Evolutionary conservation across 352 stramenopile genomes (phyloP).

Genomic region (Phytophthora tubulina): DNA sequence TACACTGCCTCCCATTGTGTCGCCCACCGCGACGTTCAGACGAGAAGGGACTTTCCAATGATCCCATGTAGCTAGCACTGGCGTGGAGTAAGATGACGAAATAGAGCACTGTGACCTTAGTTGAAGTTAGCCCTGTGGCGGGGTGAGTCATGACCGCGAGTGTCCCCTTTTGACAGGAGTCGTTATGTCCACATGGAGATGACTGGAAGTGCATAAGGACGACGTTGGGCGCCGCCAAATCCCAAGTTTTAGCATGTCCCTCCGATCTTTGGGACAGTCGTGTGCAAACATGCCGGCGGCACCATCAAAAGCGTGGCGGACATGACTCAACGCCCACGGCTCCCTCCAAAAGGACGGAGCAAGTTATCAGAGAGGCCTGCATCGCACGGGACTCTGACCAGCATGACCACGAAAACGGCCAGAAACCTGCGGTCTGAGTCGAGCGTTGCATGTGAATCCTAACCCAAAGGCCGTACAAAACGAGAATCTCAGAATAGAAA

Average conservation of each 20-base stretch:
- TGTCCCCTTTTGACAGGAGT: not conserved
- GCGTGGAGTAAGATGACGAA: not conserved
- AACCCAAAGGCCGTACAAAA: slow-evolving; percentile 9
- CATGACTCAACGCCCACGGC: not conserved
- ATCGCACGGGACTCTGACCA: slow-evolving; percentile 1
- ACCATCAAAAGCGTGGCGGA: slow-evolving; percentile 8
- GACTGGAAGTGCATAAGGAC: slow-evolving; percentile 36
- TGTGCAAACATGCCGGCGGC: slow-evolving; percentile 4
- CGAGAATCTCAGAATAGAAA: too few relatives aligned
- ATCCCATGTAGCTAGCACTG: not conserved
- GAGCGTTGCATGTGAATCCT: not conserved
- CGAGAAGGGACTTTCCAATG: slow-evolving; percentile 19
- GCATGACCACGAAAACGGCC: slow-evolving; percentile 1
- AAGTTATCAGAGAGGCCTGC: not conserved
- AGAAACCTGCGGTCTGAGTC: not conserved
- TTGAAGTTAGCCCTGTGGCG: slow-evolving; percentile 9
- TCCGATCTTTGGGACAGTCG: slow-evolving; percentile 35
- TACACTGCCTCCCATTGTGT: slow-evolving; percentile 12
- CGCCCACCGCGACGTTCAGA: slow-evolving; percentile 10
- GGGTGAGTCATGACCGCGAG: slow-evolving; percentile 7
- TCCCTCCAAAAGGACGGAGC: slow-evolving; percentile 5
- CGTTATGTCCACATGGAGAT: not conserved
- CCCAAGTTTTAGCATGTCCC: slow-evolving; percentile 11
- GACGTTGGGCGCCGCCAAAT: slow-evolving; percentile 27
- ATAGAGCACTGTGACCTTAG: not conserved